Percentiles rank a stretch among this genome's conserved stretches.
These are phyloP conservation scores for Nitzschia sp. DNA, from an alignment of 108 stramenopile genomes.

Conservation along the genomic window DNA sequence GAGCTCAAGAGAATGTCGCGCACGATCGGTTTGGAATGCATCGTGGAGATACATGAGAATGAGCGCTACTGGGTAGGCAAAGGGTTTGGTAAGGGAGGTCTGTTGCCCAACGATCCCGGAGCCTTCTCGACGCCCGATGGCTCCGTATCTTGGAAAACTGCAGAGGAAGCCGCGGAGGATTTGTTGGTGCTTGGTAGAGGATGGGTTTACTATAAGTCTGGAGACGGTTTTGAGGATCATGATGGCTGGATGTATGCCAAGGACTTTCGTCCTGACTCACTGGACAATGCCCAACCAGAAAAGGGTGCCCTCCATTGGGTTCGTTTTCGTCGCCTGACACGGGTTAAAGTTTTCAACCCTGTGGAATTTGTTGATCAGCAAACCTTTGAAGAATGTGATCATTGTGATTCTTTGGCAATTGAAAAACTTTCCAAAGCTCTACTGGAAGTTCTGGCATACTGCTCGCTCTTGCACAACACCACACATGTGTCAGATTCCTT, in stretches of 20 bases:
- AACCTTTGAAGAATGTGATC: constrained; percentile 46
- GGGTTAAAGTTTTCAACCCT: constrained; percentile 51
- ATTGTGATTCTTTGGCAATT: constrained; percentile 59
- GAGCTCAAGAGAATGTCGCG: not conserved
- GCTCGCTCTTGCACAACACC: constrained; percentile 29
- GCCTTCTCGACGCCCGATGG: constrained; percentile 56
- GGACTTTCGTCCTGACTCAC: constrained; percentile 45
- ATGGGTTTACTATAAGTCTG: constrained; percentile 39
- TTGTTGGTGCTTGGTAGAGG: constrained; percentile 39
- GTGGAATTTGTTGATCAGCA: constrained; percentile 45
- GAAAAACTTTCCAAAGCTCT: constrained; percentile 35
- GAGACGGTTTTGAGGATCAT: constrained; percentile 27
- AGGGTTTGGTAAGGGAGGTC: constrained; percentile 52
- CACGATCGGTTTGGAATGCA: constrained; percentile 23
- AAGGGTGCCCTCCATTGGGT: constrained; percentile 54
- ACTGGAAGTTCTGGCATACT: constrained; percentile 33
- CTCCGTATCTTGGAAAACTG: constrained; percentile 49
- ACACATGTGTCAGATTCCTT: constrained; percentile 36
- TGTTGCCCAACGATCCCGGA: constrained; percentile 60
- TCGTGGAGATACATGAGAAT: constrained; percentile 61
- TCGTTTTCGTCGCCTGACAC: constrained; percentile 48
- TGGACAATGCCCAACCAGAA: constrained; percentile 41
- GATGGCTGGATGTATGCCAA: constrained; percentile 55
- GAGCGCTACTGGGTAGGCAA: constrained; percentile 64
- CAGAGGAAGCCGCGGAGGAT: constrained; percentile 45